phyloP scores from a whole-genome alignment of 2,329 filamentous ascomycete species.

The Alternaria infectoria region DNA sequence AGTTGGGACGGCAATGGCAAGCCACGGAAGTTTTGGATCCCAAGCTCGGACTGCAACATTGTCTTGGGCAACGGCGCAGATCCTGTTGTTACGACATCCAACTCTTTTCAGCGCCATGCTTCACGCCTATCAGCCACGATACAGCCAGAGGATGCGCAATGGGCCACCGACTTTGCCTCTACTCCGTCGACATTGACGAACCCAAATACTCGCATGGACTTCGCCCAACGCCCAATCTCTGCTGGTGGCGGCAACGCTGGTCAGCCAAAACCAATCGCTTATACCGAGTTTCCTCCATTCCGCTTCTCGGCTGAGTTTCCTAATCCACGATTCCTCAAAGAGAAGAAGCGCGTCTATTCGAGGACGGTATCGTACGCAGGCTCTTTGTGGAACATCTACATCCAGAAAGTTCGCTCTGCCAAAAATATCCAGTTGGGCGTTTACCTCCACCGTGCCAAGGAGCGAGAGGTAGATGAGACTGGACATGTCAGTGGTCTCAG shows the following conservation, averaged over 20 bases:
- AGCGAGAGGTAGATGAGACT: conserved; percentile 58
- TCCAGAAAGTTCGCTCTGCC: conserved; percentile 62
- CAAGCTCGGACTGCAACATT: conserved; percentile 61
- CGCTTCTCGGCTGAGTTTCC: conserved; percentile 65
- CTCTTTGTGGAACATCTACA: conserved; percentile 67
- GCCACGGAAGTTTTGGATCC: conserved; percentile 65
- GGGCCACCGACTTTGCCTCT: conserved; percentile 62
- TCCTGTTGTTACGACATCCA: conserved; percentile 57
- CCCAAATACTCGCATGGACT: conserved; percentile 39
- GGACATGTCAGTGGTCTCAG: conserved; percentile 47
- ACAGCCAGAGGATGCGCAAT: conserved; percentile 62
- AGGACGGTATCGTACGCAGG: conserved; percentile 66
- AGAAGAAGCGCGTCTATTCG: conserved; percentile 65
- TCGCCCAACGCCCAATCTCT: conserved; percentile 40
- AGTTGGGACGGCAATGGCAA: conserved; percentile 62
- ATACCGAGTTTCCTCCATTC: conserved; percentile 64
- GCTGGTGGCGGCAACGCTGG: conserved; percentile 45
- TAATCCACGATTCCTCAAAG: conserved; percentile 61
- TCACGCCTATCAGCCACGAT: conserved; percentile 58
- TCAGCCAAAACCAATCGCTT: conserved; percentile 52
- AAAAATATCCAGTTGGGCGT: conserved; percentile 65
- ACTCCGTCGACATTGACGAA: conserved; percentile 51
- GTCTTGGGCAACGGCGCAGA: conserved; percentile 62
- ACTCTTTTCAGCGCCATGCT: conserved; percentile 53
- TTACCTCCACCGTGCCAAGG: conserved; percentile 65